These are phyloP conservation scores for Reutealis trisperma DNA, from an alignment of 345 rosid genomes.

Conservation along the genomic window DNA sequence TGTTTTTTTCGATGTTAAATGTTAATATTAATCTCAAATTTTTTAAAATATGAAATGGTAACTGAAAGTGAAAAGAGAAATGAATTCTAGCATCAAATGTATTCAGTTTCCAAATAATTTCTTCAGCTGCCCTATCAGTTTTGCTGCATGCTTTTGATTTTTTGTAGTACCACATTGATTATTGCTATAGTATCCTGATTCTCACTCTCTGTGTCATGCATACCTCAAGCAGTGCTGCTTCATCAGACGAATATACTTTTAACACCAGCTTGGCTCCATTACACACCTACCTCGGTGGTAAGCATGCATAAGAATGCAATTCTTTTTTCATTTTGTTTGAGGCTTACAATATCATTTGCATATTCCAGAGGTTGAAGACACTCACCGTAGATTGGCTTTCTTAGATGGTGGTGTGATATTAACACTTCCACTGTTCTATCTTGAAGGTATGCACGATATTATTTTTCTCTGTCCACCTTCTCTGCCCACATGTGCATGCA, in stretches of 20 bases:
- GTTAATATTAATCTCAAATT: neutral
- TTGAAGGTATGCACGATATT: constrained; percentile 55
- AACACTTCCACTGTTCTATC: constrained; percentile 76
- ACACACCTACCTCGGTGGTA: constrained; percentile 95
- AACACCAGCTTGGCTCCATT: constrained; percentile 76
- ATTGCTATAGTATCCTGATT: constrained; percentile 5
- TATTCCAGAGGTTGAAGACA: constrained; percentile 84
- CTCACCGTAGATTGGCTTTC: constrained; percentile 62
- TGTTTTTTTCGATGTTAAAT: no score
- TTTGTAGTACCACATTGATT: neutral
- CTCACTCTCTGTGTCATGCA: constrained; percentile 3
- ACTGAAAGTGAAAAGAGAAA: neutral
- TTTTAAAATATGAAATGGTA: neutral
- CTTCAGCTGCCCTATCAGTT: neutral
- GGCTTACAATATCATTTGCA: constrained; percentile 4
- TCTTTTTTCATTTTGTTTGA: constrained; percentile 9
- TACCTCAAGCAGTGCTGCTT: constrained; percentile 26
- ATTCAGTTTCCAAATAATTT: neutral
- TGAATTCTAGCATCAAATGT: neutral
- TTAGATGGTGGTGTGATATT: constrained; percentile 75
- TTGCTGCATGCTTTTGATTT: neutral
- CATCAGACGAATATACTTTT: constrained; percentile 53
- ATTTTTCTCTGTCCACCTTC: neutral
- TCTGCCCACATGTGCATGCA: neutral
- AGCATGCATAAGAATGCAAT: constrained; percentile 9